These are phyloP conservation scores for Phellopilus nigrolimitatus DNA, from an alignment of 1,284 basidiomycete species.

Conservation along the genomic window DNA sequence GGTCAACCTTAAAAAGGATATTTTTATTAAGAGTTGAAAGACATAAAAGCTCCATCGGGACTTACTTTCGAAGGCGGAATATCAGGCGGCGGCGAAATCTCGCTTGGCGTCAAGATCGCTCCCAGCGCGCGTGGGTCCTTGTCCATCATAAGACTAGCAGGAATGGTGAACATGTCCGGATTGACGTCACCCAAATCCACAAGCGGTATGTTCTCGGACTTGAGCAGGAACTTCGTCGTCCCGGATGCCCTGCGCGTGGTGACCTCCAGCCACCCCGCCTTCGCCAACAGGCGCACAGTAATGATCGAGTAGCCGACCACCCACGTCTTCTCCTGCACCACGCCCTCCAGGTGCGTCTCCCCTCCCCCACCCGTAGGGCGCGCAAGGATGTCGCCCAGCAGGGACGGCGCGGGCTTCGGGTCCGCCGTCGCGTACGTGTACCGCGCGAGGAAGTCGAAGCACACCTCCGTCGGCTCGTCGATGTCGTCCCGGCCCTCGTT, in stretches of 20 bases:
- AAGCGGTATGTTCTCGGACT: conserved; percentile 86
- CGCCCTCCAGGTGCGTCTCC: conserved; percentile 33
- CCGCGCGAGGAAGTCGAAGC: conserved; percentile 95
- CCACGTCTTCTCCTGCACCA: conserved; percentile 74
- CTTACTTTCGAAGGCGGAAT: conserved; percentile 1
- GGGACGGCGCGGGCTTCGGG: conserved; percentile 80
- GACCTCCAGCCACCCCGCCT: conserved; percentile 88
- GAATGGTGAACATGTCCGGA: conserved; percentile 68
- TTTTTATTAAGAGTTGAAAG: too few relatives aligned
- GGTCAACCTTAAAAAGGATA: background rate
- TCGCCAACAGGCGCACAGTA: conserved; percentile 72
- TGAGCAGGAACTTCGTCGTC: conserved; percentile 81
- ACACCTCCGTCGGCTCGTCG: conserved; percentile 93
- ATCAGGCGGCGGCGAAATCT: conserved; percentile 17
- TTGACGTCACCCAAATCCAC: conserved; percentile 78
- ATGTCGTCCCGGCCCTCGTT: conserved; percentile 74
- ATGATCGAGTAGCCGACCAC: conserved; percentile 83
- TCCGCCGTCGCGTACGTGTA: conserved; percentile 95
- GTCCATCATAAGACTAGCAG: conserved; percentile 72
- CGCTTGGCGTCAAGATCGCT: conserved; percentile 28
- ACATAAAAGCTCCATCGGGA: too few relatives aligned
- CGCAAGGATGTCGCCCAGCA: conserved; percentile 62
- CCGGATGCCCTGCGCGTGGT: conserved; percentile 87
- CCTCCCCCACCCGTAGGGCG: conserved; percentile 27
- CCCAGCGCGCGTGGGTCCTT: conserved; percentile 36